Conservation (phyloP, 2,329 filamentous ascomycete species). For the Microdochium paspali region DNA sequence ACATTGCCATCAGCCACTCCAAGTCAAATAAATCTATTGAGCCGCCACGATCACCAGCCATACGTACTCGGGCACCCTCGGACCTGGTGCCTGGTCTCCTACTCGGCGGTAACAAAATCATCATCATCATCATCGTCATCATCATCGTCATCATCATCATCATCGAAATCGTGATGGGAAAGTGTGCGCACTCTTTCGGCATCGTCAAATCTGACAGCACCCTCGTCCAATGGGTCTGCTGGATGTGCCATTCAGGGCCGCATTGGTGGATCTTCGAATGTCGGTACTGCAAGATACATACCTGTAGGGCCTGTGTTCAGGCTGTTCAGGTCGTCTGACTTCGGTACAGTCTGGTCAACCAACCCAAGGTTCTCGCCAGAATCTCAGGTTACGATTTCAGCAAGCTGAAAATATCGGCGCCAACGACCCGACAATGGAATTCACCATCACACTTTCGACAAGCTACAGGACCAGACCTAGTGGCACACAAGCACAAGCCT, state of each 20-base stretch:
- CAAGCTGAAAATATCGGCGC: too few relatives aligned
- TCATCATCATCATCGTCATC: background rate
- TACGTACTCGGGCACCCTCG: too few relatives aligned
- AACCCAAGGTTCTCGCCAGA: too few relatives aligned
- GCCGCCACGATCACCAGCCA: too few relatives aligned
- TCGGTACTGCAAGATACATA: constrained; percentile 57
- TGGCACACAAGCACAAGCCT: too few relatives aligned
- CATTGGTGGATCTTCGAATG: constrained; percentile 64
- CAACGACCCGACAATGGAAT: too few relatives aligned
- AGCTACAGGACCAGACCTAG: too few relatives aligned
- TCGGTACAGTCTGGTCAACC: background rate
- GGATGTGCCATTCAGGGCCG: constrained; percentile 53
- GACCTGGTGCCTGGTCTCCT: too few relatives aligned
- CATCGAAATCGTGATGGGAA: constrained; percentile 43
- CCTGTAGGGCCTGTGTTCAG: constrained; percentile 49
- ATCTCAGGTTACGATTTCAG: too few relatives aligned
- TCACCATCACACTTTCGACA: too few relatives aligned
- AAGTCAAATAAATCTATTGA: too few relatives aligned
- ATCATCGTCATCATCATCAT: constrained; percentile 6
- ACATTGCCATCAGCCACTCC: too few relatives aligned
- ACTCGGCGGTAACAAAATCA: background rate
- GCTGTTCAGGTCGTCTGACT: background rate
- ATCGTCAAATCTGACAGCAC: constrained; percentile 60
- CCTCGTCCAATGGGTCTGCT: constrained; percentile 57
- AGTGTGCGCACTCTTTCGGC: constrained; percentile 53